phyloP scores from a whole-genome alignment of 108 stramenopile species.

The Aurantiochytrium sp. region DNA sequence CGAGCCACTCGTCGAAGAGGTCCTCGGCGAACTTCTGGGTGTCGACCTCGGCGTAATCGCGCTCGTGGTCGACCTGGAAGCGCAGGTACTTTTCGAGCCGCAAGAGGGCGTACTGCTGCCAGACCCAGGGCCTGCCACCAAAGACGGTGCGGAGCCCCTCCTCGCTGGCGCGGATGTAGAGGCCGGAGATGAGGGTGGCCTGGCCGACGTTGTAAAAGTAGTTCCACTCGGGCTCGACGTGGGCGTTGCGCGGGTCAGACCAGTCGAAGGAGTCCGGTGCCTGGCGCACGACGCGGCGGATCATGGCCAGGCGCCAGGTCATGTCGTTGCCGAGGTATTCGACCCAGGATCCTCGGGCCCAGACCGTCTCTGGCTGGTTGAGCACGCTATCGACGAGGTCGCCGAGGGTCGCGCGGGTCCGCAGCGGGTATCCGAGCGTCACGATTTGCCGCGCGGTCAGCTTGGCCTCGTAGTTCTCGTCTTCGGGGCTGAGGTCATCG shows the following conservation, averaged over 20 bases:
- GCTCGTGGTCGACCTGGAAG: constrained; percentile 49
- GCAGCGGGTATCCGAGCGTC: background rate
- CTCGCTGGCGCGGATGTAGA: constrained; percentile 10
- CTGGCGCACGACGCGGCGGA: constrained; percentile 41
- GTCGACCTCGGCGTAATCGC: constrained; percentile 51
- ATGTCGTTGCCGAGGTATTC: constrained; percentile 48
- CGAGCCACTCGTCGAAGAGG: constrained; percentile 51
- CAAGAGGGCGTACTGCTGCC: constrained; percentile 53
- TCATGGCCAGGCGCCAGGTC: constrained; percentile 47
- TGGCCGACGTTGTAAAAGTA: constrained; percentile 33
- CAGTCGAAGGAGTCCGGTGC: constrained; percentile 49
- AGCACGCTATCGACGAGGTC: background rate
- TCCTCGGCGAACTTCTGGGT: constrained; percentile 40
- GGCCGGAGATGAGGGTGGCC: background rate
- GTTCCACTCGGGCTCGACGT: constrained; percentile 29
- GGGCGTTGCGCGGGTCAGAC: constrained; percentile 36
- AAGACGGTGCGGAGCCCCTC: constrained; percentile 43
- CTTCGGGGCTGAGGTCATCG: background rate
- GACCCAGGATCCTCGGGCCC: constrained; percentile 45
- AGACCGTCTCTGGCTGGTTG: constrained; percentile 14
- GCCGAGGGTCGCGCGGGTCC: background rate
- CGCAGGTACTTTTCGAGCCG: constrained; percentile 49
- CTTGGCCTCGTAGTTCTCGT: background rate
- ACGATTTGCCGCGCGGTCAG: background rate
- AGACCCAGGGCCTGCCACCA: constrained; percentile 56